A percentile compares a stretch with the other conserved stretches of the same genome.
These are phyloP conservation scores for Ophiostoma ips DNA, from an alignment of 2,329 filamentous ascomycete species.

Conservation along the genomic window DNA sequence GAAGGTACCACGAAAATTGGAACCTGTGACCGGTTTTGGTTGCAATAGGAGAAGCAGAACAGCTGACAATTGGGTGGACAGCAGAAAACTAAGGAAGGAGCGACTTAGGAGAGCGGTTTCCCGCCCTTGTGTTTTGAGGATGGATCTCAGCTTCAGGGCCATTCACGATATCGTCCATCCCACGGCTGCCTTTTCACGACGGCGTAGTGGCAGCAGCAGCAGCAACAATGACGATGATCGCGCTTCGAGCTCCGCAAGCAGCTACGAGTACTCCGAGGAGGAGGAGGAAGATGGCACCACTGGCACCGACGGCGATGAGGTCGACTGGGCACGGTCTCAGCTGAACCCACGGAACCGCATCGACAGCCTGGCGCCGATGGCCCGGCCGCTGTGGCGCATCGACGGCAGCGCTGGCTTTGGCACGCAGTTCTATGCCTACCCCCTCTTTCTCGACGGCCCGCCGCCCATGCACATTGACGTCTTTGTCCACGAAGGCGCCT, in stretches of 20 bases:
- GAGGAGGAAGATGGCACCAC: neutral
- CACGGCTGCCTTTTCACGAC: slow-evolving; percentile 36
- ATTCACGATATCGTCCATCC: slow-evolving; percentile 45
- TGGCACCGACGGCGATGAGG: neutral
- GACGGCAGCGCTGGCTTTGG: slow-evolving; percentile 44
- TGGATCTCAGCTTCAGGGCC: slow-evolving; percentile 39
- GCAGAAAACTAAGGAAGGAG: no score
- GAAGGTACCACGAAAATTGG: no score
- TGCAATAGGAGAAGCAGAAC: no score
- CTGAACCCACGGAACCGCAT: slow-evolving; percentile 49
- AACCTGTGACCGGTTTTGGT: no score
- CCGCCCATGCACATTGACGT: slow-evolving; percentile 43
- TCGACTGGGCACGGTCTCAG: slow-evolving; percentile 32
- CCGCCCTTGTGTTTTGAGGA: slow-evolving; percentile 20
- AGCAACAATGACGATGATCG: neutral
- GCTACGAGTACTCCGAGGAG: no score
- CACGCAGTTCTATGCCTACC: slow-evolving; percentile 42
- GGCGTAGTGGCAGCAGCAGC: no score
- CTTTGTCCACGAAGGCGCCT: slow-evolving; percentile 37
- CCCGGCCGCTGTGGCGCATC: slow-evolving; percentile 38
- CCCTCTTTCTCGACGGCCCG: slow-evolving; percentile 30
- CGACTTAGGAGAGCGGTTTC: no score
- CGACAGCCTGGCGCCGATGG: slow-evolving; percentile 35
- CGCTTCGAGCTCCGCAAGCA: neutral
- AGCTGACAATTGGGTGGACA: neutral